These are phyloP conservation scores for Mortierella sp. DNA, from an alignment of 371 early-diverging fungal species.

Conservation along the genomic window DNA sequence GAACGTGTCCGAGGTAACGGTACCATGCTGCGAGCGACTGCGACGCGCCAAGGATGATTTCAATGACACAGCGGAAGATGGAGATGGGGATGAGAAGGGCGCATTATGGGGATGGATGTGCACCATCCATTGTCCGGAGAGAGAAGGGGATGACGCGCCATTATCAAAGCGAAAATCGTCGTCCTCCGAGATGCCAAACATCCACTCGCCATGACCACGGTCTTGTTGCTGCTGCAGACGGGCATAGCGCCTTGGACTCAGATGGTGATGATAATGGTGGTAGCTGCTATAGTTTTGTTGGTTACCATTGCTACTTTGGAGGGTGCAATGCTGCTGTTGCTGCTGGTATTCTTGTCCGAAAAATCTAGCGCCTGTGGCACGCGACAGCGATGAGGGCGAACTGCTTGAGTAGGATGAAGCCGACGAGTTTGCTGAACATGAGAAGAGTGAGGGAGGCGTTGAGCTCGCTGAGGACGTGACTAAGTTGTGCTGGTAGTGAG, in stretches of 20 bases:
- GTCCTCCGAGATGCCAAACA: conserved; percentile 45
- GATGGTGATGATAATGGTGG: conserved; percentile 22
- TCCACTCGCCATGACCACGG: conserved; percentile 29
- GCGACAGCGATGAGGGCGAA: conserved; percentile 59
- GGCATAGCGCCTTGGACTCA: conserved; percentile 12
- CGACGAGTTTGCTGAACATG: conserved; percentile 63
- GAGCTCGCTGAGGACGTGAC: conserved; percentile 49
- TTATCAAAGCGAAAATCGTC: conserved; percentile 4
- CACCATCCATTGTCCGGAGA: conserved; percentile 6
- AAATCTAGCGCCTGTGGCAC: conserved; percentile 57
- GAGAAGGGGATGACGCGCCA: neutral
- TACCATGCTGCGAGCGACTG: conserved; percentile 4
- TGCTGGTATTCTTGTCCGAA: conserved; percentile 38
- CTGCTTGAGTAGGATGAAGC: conserved; percentile 61
- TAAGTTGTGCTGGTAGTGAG: conserved; percentile 52
- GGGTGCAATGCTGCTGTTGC: conserved; percentile 11
- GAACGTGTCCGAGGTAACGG: conserved; percentile 10
- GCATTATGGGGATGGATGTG: conserved; percentile 11
- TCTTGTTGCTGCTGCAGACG: conserved; percentile 31
- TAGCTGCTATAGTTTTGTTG: conserved; percentile 27
- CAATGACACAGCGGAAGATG: conserved; percentile 18
- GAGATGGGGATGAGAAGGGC: conserved; percentile 1
- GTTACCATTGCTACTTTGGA: conserved; percentile 1
- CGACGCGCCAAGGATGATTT: conserved; percentile 20
- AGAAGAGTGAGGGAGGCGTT: conserved; percentile 56